Base-by-base conservation (phyloP, 2,329 filamentous ascomycete genomes). In the Metarhizium brunneum region DNA sequence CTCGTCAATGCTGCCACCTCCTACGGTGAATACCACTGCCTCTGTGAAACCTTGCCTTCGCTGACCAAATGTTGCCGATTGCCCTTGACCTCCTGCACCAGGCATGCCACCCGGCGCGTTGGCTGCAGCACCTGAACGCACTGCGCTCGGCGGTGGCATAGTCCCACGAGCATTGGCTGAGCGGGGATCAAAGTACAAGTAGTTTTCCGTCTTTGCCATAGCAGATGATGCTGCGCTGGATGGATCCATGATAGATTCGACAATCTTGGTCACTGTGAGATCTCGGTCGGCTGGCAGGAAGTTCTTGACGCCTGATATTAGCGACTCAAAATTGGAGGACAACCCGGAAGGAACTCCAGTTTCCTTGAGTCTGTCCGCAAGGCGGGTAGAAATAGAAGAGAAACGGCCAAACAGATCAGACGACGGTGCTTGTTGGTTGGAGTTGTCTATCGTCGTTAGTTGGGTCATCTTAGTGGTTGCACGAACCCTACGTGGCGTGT, bases 391-490 rank as follows among this genome's bases (percentile, higher is more conserved):
- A 60, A 99, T 88, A 47, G 88, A 90, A 35, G 88, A 94, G 75
- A 99, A 96, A 50, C 92, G 91, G 20, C 90, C 87, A 75, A 99
- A 96, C 16, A 99, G 80, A 64, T 96, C 90, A 6, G 82, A 85
- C 3, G 88, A 84, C 18, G 61, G 71, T 70, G 68, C 68, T 61
- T 83, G 82, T 63, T 86, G 80, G 18, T 81, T 77, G 58, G 87
- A 38, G 20, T 58, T 78, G 60, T 92, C 94, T 59, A 92, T 86
- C 1, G 92, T 95, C 4, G 92, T 90, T 70, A 99, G 88, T 83
- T 97, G 96, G 14, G 92, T 97, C 90, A 97, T 96, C 60, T 94
- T 90, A 5, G 92, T 97, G 52, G 95, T 91, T 61, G 95, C 90
- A 58, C 92, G 90, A 53, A 97, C 90, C 69, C 88, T 84, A 65